Conservation (phyloP, 2,329 filamentous ascomycete species). For the Monosporascus sp. region DNA sequence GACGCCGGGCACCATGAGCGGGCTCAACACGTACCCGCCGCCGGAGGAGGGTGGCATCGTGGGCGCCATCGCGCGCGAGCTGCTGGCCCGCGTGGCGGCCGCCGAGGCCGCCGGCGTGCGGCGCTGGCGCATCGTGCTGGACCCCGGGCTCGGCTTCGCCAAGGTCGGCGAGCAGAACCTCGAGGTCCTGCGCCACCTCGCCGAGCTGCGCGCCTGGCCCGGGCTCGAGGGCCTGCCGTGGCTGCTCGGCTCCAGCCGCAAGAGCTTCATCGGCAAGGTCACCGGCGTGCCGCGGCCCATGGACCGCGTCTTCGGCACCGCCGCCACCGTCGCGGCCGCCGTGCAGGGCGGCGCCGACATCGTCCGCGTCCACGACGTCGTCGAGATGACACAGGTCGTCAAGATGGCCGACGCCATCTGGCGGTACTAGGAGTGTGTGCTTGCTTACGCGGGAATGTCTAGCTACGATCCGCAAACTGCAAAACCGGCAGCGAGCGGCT, state of each 20-base stretch:
- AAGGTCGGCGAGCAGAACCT: conserved; percentile 80
- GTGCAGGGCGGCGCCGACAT: conserved; percentile 86
- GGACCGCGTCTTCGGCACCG: conserved; percentile 78
- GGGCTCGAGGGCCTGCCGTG: conserved; percentile 71
- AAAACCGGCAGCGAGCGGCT: too few species aligned
- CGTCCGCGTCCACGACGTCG: conserved; percentile 85
- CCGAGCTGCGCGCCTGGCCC: conserved; percentile 59
- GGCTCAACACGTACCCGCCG: conserved; percentile 60
- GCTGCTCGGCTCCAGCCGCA: conserved; percentile 85
- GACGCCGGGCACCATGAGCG: conserved; percentile 75
- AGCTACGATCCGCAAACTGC: neutral
- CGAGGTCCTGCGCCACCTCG: conserved; percentile 65
- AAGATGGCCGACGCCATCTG: conserved; percentile 94
- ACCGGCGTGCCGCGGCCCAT: conserved; percentile 69
- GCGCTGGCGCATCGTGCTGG: conserved; percentile 90
- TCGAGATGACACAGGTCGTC: conserved; percentile 78
- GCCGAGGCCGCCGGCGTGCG: conserved; percentile 78
- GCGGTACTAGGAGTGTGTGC: conserved; percentile 40
- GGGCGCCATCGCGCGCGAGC: conserved; percentile 60
- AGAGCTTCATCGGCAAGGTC: conserved; percentile 79
- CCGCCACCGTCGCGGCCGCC: conserved; percentile 79
- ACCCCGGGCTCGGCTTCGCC: conserved; percentile 91
- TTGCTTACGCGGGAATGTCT: neutral
- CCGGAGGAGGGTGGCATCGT: conserved; percentile 51
- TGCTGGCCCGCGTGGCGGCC: conserved; percentile 63